phyloP scores from a whole-genome alignment of 2,329 filamentous ascomycete species.

The Stagonosporopsis tanaceti region DNA sequence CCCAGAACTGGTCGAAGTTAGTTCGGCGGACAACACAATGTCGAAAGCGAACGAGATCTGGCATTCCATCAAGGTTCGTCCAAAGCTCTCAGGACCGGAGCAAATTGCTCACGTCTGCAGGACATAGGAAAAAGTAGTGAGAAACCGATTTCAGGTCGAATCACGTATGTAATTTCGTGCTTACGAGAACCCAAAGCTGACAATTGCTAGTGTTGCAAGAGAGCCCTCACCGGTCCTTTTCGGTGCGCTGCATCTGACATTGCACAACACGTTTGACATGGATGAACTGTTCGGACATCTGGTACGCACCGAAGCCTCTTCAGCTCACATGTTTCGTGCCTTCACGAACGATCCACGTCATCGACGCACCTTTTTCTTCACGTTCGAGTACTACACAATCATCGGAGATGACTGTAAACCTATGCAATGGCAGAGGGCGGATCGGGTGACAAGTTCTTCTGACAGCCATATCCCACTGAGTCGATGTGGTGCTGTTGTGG shows the following conservation, averaged over 20 bases:
- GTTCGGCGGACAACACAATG: constrained; percentile 44
- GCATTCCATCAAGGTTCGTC: constrained; percentile 33
- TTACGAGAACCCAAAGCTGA: background rate
- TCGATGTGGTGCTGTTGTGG: constrained; percentile 67
- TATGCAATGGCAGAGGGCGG: constrained; percentile 67
- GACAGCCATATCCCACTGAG: constrained; percentile 66
- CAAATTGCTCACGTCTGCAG: constrained; percentile 12
- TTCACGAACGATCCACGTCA: constrained; percentile 56
- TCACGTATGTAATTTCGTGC: constrained; percentile 50
- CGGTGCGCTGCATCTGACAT: constrained; percentile 65
- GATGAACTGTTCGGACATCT: constrained; percentile 66
- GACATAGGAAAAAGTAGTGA: constrained; percentile 49
- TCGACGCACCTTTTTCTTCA: constrained; percentile 68
- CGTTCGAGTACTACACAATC: constrained; percentile 71
- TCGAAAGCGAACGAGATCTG: constrained; percentile 45
- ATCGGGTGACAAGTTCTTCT: constrained; percentile 53
- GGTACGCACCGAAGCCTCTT: constrained; percentile 56
- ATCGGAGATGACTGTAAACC: constrained; percentile 64
- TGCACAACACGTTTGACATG: constrained; percentile 68
- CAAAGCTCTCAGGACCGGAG: background rate
- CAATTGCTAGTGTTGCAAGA: constrained; percentile 56
- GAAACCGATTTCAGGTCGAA: constrained; percentile 61
- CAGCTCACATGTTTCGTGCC: constrained; percentile 61
- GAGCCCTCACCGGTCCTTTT: constrained; percentile 69
- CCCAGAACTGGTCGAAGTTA: constrained; percentile 49